These are phyloP conservation scores for Podosphaera leucotricha DNA, from an alignment of 2,329 filamentous ascomycete genomes.

Conservation along the genomic window DNA sequence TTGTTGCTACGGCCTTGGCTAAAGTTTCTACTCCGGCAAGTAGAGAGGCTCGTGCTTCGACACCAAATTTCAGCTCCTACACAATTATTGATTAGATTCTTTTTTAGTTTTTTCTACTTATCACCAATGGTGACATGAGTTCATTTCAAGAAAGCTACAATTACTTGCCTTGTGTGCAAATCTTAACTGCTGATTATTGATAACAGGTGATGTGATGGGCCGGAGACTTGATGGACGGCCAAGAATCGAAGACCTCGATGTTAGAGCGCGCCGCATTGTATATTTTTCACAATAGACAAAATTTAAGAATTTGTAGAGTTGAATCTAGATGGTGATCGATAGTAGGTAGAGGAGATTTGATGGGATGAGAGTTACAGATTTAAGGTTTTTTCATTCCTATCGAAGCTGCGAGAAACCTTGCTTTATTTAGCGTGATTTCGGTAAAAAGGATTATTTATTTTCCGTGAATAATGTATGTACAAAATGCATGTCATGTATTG, in stretches of 20 bases:
- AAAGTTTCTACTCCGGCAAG: constrained; percentile 91
- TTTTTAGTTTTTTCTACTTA: too few relatives aligned
- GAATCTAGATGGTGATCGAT: neutral
- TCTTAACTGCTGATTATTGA: constrained; percentile 67
- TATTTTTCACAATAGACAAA: neutral
- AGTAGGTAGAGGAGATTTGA: neutral
- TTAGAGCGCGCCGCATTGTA: constrained; percentile 85
- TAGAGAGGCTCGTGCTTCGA: constrained; percentile 73
- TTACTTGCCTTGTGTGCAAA: constrained; percentile 79
- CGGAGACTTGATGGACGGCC: constrained; percentile 41
- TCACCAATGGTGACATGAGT: too few relatives aligned
- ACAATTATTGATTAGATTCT: neutral
- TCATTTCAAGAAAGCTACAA: too few relatives aligned
- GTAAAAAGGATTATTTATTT: neutral
- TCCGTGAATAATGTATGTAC: neutral
- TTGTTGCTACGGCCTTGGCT: constrained; percentile 86
- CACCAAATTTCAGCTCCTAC: constrained; percentile 94
- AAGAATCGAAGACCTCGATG: constrained; percentile 62
- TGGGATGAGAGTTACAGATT: neutral
- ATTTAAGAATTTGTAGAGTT: neutral
- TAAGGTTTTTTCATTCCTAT: neutral
- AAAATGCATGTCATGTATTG: too few relatives aligned
- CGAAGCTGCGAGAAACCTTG: neutral
- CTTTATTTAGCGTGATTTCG: neutral
- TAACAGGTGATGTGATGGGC: constrained; percentile 27